These are phyloP conservation scores for Malassezia slooffiae DNA, from an alignment of 1,284 basidiomycete species.

Conservation along the genomic window DNA sequence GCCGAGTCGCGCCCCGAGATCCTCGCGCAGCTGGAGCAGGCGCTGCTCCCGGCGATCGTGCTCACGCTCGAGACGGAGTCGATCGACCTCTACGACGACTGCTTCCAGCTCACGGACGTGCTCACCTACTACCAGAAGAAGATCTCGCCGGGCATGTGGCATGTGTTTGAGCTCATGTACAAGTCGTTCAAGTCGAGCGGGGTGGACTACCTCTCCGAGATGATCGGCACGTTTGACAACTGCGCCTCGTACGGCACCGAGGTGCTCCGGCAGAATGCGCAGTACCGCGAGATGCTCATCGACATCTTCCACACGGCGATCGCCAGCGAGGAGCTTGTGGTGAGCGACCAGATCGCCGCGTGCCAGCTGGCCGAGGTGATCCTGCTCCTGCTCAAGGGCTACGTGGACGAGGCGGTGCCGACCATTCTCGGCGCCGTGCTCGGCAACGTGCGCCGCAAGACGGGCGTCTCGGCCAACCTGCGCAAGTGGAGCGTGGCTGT, in stretches of 20 bases:
- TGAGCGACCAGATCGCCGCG: slow-evolving; percentile 60
- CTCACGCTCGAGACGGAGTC: slow-evolving; percentile 56
- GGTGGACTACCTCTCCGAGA: slow-evolving; percentile 68
- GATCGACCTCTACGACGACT: slow-evolving; percentile 70
- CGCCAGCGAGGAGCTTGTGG: slow-evolving; percentile 60
- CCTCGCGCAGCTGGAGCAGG: slow-evolving; percentile 66
- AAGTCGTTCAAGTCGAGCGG: slow-evolving; percentile 72
- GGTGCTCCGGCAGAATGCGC: slow-evolving; percentile 59
- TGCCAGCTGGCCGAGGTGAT: slow-evolving; percentile 75
- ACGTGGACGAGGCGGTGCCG: slow-evolving; percentile 50
- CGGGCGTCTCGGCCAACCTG: slow-evolving; percentile 54
- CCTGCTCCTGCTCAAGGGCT: slow-evolving; percentile 65
- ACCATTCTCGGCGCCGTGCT: slow-evolving; percentile 27
- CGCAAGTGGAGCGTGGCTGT: slow-evolving; percentile 70
- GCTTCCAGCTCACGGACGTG: slow-evolving; percentile 73
- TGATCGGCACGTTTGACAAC: slow-evolving; percentile 79
- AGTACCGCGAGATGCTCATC: slow-evolving; percentile 69
- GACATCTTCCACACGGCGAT: slow-evolving; percentile 74
- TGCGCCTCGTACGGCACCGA: slow-evolving; percentile 75
- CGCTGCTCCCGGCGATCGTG: slow-evolving; percentile 65
- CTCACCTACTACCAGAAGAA: slow-evolving; percentile 69
- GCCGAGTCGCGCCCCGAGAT: slow-evolving; percentile 67
- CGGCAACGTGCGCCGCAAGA: slow-evolving; percentile 42
- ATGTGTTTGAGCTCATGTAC: slow-evolving; percentile 70
- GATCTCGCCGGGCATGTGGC: slow-evolving; percentile 74